Base-by-base conservation (phyloP, 2,329 filamentous ascomycete species). In the Botrytis galanthina region DNA sequence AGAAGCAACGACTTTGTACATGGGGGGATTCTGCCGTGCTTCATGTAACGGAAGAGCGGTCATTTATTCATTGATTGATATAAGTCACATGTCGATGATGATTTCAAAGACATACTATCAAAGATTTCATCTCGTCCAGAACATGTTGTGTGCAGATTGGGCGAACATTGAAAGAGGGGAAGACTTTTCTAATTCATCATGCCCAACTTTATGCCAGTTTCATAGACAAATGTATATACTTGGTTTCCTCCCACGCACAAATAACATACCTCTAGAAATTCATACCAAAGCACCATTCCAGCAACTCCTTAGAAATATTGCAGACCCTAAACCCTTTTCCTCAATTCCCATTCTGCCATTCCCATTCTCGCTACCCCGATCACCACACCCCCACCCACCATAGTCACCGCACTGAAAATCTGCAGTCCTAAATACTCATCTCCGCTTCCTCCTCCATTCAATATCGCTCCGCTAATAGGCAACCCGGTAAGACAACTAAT, bases 391-490 rank as follows among this genome's bases (percentile, higher is more conserved):
- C 44, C 64, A 67, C 42, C 29, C 44, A 51, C 20, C 64, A 67
- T 69, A 29, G 35, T 10, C n/a, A 42, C 32, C 35, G n/a, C 35
- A 46, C 68, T 46, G 35, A 71, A 73, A 39, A 71, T 26, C 26
- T 71, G 67, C 26, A 66, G 20, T 5, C 67, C 67, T 16, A 70
- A 57, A 42, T 70, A 70, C 22, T 22, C 48, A 42, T 48, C 12
- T 16, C 37, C n/a, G 1, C 39, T 14, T 3, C 60, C 66, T 26
- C 60, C 42, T 22, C 22, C 14, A 39, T 37, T 60, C 32, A 68
- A 61, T 20, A 72, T 74, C 29, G 68, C 74, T 16, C 74, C 74
- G n/a, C 66, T 67, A 6, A 75, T 73, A 9, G 74, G 74, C 8
- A 73, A 22, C 6, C 72, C 67, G 18, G 67, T 71, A 4, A 73